A percentile compares a stretch with the other conserved stretches of the same genome.
Evolutionary conservation across 805 yeast genomes (phyloP).

Genomic region (Ogataea pignaliae): DNA sequence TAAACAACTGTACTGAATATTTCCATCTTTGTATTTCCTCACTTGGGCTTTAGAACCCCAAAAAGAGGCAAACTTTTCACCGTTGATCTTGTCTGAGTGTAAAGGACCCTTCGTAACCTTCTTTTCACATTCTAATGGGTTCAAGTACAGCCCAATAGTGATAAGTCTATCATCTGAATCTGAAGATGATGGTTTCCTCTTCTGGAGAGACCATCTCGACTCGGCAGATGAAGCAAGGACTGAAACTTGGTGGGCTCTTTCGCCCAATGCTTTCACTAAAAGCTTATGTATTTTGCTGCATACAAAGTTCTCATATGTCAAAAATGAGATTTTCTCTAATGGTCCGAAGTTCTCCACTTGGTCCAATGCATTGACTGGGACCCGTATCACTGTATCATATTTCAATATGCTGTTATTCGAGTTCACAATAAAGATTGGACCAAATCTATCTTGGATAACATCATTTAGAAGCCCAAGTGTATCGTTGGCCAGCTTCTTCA

Average conservation of each 20-base stretch:
- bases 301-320: constrained; percentile 64
- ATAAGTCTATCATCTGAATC: constrained; percentile 29
- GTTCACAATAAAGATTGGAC: constrained; percentile 65
- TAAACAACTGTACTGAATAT: constrained; percentile 84
- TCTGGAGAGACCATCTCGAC: constrained; percentile 37
- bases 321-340: constrained; percentile 63
- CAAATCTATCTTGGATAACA: constrained; percentile 78
- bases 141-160: constrained; percentile 60
- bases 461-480: constrained; percentile 71
- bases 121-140: constrained; percentile 72
- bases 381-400: constrained; percentile 58
- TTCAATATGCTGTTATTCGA: constrained; percentile 50
- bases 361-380: constrained; percentile 42
- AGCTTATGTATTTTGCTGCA: constrained; percentile 57
- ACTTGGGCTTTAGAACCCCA: constrained; percentile 89
- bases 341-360: constrained; percentile 53
- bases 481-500: constrained; percentile 63
- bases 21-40: constrained; percentile 90
- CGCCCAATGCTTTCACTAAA: constrained; percentile 53
- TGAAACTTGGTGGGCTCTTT: constrained; percentile 37
- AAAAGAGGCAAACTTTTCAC: constrained; percentile 68
- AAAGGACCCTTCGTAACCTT: constrained; percentile 84
- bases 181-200: constrained; percentile 46
- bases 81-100: constrained; percentile 51
- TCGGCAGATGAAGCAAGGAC: constrained; percentile 21